These are phyloP conservation scores for Plasmodium vivax DNA, from an alignment of 169 alveolate species.

Conservation along the genomic window DNA sequence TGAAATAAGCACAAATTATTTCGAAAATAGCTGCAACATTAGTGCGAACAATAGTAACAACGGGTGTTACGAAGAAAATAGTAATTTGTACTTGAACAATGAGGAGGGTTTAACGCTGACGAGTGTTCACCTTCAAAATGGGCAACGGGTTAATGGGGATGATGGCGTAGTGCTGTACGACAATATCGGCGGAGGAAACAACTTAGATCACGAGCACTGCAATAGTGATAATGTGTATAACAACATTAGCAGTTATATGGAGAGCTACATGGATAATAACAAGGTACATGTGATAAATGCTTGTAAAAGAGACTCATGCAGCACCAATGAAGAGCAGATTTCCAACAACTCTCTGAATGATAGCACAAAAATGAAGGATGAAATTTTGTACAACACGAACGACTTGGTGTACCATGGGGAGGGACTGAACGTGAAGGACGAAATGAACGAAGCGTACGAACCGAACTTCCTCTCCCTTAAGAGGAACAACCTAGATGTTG, in stretches of 20 bases:
- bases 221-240: slow-evolving; percentile 47
- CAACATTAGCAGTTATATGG: slow-evolving; percentile 20
- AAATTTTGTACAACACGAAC: not conserved
- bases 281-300: slow-evolving; percentile 10
- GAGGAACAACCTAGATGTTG: slow-evolving; percentile 4
- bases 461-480: slow-evolving; percentile 9
- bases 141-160: slow-evolving; percentile 1
- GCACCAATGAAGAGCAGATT: slow-evolving; percentile 36
- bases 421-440: slow-evolving; percentile 16
- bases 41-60: slow-evolving; percentile 44
- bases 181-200: slow-evolving; percentile 12
- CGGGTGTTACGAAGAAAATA: slow-evolving; percentile 34
- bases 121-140: slow-evolving; percentile 25
- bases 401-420: slow-evolving; percentile 2
- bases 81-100: slow-evolving; percentile 6
- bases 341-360: slow-evolving; percentile 12
- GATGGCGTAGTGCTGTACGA: slow-evolving; percentile 8
- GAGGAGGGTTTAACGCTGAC: slow-evolving; percentile 40
- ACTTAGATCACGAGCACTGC: slow-evolving; percentile 8
- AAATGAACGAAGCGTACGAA: slow-evolving; percentile 34
- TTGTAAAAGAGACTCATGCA: slow-evolving; percentile 31
- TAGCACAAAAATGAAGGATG: slow-evolving; percentile 9
- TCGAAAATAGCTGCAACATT: slow-evolving; percentile 51
- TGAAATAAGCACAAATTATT: slow-evolving; percentile 60
- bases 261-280: slow-evolving; percentile 24